These are phyloP conservation scores for Cercospora zeae-maydis DNA, from an alignment of 2,329 filamentous ascomycete genomes.

Conservation along the genomic window DNA sequence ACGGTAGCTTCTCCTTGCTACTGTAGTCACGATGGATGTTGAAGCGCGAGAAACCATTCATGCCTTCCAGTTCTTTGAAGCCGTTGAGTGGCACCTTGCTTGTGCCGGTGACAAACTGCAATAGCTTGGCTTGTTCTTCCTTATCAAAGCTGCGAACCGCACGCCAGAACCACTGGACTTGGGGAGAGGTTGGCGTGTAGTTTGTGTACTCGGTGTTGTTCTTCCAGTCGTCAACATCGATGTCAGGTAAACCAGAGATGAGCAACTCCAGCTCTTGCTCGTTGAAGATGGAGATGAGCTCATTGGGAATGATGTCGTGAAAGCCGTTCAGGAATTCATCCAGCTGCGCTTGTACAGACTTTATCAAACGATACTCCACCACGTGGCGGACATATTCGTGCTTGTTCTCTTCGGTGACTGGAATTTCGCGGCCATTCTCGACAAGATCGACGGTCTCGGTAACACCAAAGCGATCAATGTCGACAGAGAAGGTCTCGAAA, in stretches of 20 bases:
- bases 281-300: conserved; percentile 95
- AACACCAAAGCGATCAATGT: conserved; percentile 90
- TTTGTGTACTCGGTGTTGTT: conserved; percentile 98
- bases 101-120: conserved; percentile 97
- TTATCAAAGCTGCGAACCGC: conserved; percentile 97
- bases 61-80: conserved; percentile 98
- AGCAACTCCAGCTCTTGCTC: conserved; percentile 95
- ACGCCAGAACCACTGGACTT: conserved; percentile 99
- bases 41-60: conserved; percentile 97
- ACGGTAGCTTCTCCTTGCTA: conserved; percentile 90
- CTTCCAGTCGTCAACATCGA: conserved; percentile 98
- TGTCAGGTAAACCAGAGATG: conserved; percentile 94
- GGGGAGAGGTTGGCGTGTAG: conserved; percentile 87
- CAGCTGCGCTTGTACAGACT: conserved; percentile 90
- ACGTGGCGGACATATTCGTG: conserved; percentile 93
- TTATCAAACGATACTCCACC: conserved; percentile 87
- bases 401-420: conserved; percentile 97
- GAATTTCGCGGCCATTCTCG: conserved; percentile 81
- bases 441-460: conserved; percentile 83
- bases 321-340: conserved; percentile 81
- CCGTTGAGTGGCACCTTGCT: conserved; percentile 97
- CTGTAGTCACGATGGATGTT: conserved; percentile 98
- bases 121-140: conserved; percentile 92
- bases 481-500: conserved; percentile 90
- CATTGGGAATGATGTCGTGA: conserved; percentile 94